These are phyloP conservation scores for Penicillium sp. DNA, from an alignment of 2,329 filamentous ascomycete genomes.

Conservation along the genomic window DNA sequence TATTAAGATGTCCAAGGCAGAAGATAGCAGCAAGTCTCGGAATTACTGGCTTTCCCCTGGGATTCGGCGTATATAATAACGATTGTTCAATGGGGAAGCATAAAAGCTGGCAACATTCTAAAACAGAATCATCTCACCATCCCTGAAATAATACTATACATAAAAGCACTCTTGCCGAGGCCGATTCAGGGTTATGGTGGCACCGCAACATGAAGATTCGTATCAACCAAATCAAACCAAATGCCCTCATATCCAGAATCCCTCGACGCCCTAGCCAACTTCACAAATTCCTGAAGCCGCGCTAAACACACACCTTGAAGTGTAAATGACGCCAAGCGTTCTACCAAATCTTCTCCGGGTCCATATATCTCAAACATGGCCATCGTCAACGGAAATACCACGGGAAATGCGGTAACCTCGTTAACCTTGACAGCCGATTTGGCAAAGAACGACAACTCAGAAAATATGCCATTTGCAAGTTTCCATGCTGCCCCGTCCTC, in stretches of 20 bases:
- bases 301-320: constrained; percentile 20
- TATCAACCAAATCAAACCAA: constrained; percentile 27
- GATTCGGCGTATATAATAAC: no score
- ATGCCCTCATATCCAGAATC: constrained; percentile 19
- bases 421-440: constrained; percentile 5
- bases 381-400: constrained; percentile 25
- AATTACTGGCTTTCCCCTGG: no score
- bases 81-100: not conserved
- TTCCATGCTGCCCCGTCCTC: constrained; percentile 23
- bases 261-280: constrained; percentile 17
- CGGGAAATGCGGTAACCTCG: constrained; percentile 18
- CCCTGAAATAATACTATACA: constrained; percentile 1
- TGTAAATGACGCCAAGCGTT: constrained; percentile 18
- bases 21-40: no score
- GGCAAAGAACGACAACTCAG: constrained; percentile 21
- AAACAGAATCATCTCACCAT: not conserved
- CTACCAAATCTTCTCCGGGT: constrained; percentile 21
- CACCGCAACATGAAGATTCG: constrained; percentile 22
- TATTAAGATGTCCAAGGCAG: no score
- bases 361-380: constrained; percentile 26
- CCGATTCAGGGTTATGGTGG: constrained; percentile 12
- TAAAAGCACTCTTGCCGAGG: constrained; percentile 9
- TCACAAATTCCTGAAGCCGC: constrained; percentile 22
- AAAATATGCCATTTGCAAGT: constrained; percentile 24
- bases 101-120: not conserved